phyloP scores from a whole-genome alignment of 305 asterid species.

The Fraxinus ornus region DNA sequence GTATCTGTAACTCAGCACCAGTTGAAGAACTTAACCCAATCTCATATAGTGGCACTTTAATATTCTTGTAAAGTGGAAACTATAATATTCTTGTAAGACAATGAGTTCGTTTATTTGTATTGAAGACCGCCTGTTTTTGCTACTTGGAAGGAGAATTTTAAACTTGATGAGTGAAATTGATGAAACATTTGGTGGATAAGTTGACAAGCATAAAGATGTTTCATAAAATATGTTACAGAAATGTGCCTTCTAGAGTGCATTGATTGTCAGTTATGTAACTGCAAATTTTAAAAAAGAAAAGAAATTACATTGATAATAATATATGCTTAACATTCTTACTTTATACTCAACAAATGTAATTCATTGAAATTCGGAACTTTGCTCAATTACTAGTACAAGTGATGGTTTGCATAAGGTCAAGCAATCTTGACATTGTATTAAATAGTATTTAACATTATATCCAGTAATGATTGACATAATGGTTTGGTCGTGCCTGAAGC shows the following conservation, averaged over 20 bases:
- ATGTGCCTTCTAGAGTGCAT: background rate
- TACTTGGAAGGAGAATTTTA: background rate
- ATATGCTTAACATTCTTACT: background rate
- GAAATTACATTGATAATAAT: background rate
- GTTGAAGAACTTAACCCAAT: background rate
- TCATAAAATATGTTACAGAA: background rate
- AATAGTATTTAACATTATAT: background rate
- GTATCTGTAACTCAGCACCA: background rate
- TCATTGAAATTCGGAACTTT: background rate
- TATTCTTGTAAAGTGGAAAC: background rate
- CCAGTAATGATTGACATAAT: background rate
- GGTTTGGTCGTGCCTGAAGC: background rate
- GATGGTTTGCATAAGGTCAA: background rate
- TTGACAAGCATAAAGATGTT: background rate
- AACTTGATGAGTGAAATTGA: background rate
- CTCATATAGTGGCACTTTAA: background rate
- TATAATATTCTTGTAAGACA: background rate
- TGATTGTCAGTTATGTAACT: background rate
- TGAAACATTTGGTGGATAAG: background rate
- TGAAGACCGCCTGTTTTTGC: background rate
- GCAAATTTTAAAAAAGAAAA: too few species aligned
- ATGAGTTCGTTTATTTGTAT: background rate
- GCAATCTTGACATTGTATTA: background rate
- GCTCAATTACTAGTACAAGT: background rate
- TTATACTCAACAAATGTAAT: background rate